These are phyloP conservation scores for Amphirosellinia nigrospora DNA, from an alignment of 495 filamentous ascomycete genomes.

Conservation along the genomic window DNA sequence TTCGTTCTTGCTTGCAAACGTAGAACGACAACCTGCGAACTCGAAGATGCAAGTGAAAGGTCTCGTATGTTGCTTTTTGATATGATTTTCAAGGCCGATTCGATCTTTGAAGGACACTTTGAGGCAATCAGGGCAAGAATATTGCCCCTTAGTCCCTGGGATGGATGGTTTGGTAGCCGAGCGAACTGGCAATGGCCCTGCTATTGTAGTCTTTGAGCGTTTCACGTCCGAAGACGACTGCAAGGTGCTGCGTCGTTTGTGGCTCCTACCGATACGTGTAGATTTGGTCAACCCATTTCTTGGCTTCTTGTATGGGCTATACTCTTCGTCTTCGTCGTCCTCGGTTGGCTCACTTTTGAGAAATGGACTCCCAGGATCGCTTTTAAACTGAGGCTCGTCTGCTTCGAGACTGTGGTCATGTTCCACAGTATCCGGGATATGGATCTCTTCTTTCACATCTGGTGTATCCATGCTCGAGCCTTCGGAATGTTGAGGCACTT, in stretches of 20 bases:
- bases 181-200: conserved; percentile 21
- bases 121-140: conserved; percentile 34
- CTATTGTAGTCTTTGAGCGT: conserved; percentile 31
- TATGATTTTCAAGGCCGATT: conserved; percentile 51
- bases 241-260: conserved; percentile 32
- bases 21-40: conserved; percentile 75
- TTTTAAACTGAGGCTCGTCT: conserved; percentile 22
- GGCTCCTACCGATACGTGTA: conserved; percentile 26
- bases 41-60: conserved; percentile 81
- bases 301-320: conserved; percentile 30
- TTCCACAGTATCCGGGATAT: conserved; percentile 27
- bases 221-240: conserved; percentile 31
- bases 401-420: conserved; percentile 29
- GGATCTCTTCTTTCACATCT: conserved; percentile 43
- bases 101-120: conserved; percentile 48
- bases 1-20: conserved; percentile 86
- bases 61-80: conserved; percentile 61
- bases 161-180: conserved; percentile 25
- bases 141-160: conserved; percentile 36
- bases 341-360: conserved; percentile 23
- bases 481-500: conserved; percentile 13
- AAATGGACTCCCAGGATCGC: conserved; percentile 24
- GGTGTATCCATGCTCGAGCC: conserved; percentile 35
- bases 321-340: conserved; percentile 32
- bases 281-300: conserved; percentile 26